Evolutionary conservation across 2,329 filamentous ascomycete species (phyloP), one percentile per base, ranked within the genome.

Genomic region (Verticillium longisporum): DNA sequence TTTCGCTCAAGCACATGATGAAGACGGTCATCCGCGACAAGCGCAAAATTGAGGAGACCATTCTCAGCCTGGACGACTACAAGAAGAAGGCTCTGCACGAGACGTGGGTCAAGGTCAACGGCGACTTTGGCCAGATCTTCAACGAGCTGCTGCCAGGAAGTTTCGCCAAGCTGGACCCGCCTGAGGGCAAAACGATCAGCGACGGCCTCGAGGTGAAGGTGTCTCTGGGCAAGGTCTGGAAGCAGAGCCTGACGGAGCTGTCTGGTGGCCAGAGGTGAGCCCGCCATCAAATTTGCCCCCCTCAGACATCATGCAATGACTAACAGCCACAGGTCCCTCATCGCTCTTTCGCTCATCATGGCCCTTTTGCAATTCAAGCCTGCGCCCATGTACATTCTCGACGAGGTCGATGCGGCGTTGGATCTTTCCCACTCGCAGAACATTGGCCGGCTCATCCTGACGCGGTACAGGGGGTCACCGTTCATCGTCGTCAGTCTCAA

Each of bases 401-500:
- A 99, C 78, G 95, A 99, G 78, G 95, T 99, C 1, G 95, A 99
- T 71, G 95, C 95, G 0, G 95, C 95, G 36, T 84, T 99, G 56
- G 95, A 99, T 79, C 80, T 97, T 64, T 96, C 91, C 3, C 95
- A 99, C 72, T 99, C 95, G 32, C 95, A 99, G 73, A 99, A 99
- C 71, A 99, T 99, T 67, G 95, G 95, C n/a, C 91, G 93, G 3
- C 81, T 99, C 67, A 99, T 99, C 84, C 97, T 97, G 83, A 98
- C 92, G 18, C 84, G 95, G 31, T 99, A 99, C 84, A 95, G 95
- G 82, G 95, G 95, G 63, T 94, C 90, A 60, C 95, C 99, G 73
- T 99, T 99, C 75, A 98, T 99, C 69, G 92, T 99, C 41, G 96
- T 99, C 71, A 94, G 89, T 79, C 80, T 99, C 71, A 99, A 99